These are phyloP conservation scores for Cercospora sp. DNA, from an alignment of 2,329 filamentous ascomycete species.

Conservation along the genomic window DNA sequence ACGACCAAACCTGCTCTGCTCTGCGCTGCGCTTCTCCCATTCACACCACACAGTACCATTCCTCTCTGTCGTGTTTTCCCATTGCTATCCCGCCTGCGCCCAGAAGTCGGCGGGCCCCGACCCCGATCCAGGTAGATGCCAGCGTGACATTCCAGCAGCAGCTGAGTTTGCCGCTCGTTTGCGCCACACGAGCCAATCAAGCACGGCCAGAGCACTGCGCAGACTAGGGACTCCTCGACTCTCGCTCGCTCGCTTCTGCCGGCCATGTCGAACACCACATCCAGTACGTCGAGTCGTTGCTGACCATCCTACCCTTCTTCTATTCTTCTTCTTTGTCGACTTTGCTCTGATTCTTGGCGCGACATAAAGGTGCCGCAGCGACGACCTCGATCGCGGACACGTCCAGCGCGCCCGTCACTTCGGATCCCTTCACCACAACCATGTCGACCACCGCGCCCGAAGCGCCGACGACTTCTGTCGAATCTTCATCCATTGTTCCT, in stretches of 20 bases:
- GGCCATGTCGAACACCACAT: conserved; percentile 13
- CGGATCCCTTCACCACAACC: conserved; percentile 12
- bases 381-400: conserved; percentile 4
- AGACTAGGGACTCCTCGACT: conserved; percentile 2
- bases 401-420: conserved; percentile 3
- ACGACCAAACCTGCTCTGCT: neutral
- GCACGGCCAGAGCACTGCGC: neutral
- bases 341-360: conserved; percentile 5
- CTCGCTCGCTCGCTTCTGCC: neutral
- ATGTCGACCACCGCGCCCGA: conserved; percentile 15
- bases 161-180: conserved; percentile 15
- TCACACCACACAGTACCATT: neutral
- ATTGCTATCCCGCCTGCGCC: neutral
- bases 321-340: conserved; percentile 8
- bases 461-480: conserved; percentile 7
- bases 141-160: conserved; percentile 10
- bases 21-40: neutral
- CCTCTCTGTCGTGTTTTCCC: neutral
- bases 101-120: neutral
- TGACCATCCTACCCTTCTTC: neutral
- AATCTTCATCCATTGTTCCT: conserved; percentile 18
- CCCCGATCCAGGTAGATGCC: conserved; percentile 11
- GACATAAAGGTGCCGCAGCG: neutral
- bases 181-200: conserved; percentile 12
- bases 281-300: conserved; percentile 14